phyloP scores from a whole-genome alignment of 2,329 filamentous ascomycete genomes.

The Epichloe festucae region DNA sequence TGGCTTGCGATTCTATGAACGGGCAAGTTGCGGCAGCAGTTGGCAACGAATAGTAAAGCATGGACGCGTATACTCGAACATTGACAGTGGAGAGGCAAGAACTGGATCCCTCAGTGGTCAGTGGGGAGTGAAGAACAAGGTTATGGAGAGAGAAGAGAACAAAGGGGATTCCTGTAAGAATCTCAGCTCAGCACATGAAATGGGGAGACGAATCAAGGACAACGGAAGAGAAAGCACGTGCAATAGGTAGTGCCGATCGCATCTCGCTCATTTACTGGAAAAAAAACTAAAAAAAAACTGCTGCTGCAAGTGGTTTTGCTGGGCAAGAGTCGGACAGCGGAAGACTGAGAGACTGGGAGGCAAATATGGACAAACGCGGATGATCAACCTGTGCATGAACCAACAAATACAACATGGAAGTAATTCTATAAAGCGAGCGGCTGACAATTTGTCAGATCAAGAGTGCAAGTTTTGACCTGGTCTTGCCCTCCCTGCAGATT shows the following conservation, averaged over 20 bases:
- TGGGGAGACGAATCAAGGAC: constrained; percentile 4
- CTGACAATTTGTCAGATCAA: not conserved
- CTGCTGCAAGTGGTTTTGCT: constrained; percentile 12
- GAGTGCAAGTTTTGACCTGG: no score
- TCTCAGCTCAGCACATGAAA: not conserved
- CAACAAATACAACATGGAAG: constrained; percentile 1
- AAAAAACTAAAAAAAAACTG: not conserved
- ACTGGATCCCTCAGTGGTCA: not conserved
- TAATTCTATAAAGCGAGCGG: not conserved
- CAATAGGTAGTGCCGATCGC: not conserved
- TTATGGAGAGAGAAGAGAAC: constrained; percentile 4
- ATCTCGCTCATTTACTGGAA: constrained; percentile 6
- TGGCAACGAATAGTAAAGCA: constrained; percentile 3
- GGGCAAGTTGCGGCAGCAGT: constrained; percentile 3
- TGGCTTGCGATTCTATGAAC: not conserved
- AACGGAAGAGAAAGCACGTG: constrained; percentile 1
- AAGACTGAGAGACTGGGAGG: constrained; percentile 12
- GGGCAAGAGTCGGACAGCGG: not conserved
- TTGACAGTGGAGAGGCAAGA: constrained; percentile 19
- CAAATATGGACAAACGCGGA: constrained; percentile 13
- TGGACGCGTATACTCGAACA: constrained; percentile 3
- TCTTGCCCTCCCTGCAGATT: no score
- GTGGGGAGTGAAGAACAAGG: constrained; percentile 15
- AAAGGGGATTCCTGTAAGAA: not conserved
- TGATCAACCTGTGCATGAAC: constrained; percentile 19